Evolutionary conservation across 257 asterid genomes (phyloP), one percentile per base, ranked within the genome.

Genomic region (Solanum ossicruentum): DNA sequence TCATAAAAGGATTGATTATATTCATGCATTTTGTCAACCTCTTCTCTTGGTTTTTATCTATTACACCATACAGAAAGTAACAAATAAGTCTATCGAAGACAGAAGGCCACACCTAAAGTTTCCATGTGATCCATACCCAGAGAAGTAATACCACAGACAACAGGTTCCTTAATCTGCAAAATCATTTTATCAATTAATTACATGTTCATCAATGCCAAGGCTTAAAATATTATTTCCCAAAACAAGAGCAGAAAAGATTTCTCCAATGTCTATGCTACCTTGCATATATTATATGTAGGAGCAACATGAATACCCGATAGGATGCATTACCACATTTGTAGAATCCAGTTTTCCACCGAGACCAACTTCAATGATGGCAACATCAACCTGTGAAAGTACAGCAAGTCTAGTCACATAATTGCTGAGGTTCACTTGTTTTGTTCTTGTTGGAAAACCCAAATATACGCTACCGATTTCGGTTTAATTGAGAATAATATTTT

Each of bases 61-160:
- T 78, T 32, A 52, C 28, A 52, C 52, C 65, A 56, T 60, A 51
- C 36, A 81, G 10, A 43, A 72, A 67, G 79, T 69, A 84, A 67
- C 65, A 21, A 63, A 81, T 26, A 20, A 57, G 45, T 71, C 41
- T 26, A 26, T 41, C 21, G 43, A 77, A 85, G 54, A 85, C 55
- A 86, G 78, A 72, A 77, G 65, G 83, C 89, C 89, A 39, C 63
- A 95, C 98, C 99, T 79, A 96, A 91, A 81, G 89, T 87, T 91
- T 96, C 99, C 95, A 92, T 91, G 90, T 96, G 99, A 88, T 96
- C 99, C 98, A 93, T 93, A 85, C 98, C 99, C 67, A 95, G 91
- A 47, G 99, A 92, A 88, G 95, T 89, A 87, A 96, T 90, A 82
- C 98, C 99, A 87, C 98, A 94, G 83, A 96, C 99, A 85, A 93